Conservation (phyloP, 495 filamentous ascomycete species). For the Podospora pseudocomata region DNA sequence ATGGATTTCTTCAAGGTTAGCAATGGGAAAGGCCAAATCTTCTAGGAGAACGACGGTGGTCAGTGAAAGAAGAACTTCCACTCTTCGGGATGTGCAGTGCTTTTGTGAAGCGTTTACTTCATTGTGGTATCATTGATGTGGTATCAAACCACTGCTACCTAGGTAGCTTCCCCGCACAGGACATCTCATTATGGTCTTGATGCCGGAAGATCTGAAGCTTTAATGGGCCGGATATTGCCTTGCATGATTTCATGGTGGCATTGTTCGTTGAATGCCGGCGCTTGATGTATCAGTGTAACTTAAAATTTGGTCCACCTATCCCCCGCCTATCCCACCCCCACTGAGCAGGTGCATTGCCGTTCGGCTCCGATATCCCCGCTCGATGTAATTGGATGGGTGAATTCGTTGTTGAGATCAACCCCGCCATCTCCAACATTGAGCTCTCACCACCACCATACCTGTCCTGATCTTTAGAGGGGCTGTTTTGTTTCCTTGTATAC, state of each 20-base stretch:
- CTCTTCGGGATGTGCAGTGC: neutral
- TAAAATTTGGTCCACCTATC: neutral
- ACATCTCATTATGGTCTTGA: neutral
- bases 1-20: no score
- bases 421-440: neutral
- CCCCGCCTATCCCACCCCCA: no score
- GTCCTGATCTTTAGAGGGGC: neutral
- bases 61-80: no score
- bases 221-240: neutral
- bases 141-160: neutral
- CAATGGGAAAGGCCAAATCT: neutral
- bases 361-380: slow-evolving; percentile 6
- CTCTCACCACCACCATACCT: neutral
- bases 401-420: neutral
- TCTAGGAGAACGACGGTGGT: no score
- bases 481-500: neutral
- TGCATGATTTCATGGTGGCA: neutral
- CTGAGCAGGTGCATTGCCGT: neutral
- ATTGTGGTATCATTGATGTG: neutral
- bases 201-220: neutral
- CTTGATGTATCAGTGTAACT: no score
- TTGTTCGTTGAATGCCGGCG: neutral
- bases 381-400: slow-evolving; percentile 3
- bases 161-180: neutral
- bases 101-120: neutral